Evolutionary conservation across 2,329 filamentous ascomycete genomes (phyloP).

Genomic region (Monosporascus sp.): DNA sequence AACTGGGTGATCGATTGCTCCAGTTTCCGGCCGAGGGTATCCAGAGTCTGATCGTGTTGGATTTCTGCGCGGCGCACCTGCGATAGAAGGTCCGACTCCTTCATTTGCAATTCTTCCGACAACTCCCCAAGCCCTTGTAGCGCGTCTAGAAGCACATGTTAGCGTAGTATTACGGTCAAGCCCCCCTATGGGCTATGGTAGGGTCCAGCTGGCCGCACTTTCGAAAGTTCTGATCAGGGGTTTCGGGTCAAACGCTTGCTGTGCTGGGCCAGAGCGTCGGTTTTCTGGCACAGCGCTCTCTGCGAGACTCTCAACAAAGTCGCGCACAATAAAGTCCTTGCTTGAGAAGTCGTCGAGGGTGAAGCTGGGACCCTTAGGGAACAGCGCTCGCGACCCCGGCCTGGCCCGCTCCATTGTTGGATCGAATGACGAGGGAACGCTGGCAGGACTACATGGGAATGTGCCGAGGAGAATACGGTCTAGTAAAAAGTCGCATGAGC

Average conservation of each 20-base stretch:
- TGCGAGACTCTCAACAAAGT: conserved; percentile 91
- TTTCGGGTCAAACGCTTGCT: conserved; percentile 81
- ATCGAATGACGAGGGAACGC: conserved; percentile 13
- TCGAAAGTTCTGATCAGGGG: conserved; percentile 95
- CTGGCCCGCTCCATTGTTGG: conserved; percentile 34
- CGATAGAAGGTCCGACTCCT: conserved; percentile 84
- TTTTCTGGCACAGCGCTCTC: conserved; percentile 75
- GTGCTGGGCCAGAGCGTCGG: conserved; percentile 66
- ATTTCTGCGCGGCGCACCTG: conserved; percentile 87
- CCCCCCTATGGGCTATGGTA: background rate
- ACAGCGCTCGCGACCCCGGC: conserved; percentile 59
- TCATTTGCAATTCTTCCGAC: conserved; percentile 79
- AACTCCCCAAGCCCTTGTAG: conserved; percentile 64
- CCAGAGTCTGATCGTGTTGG: conserved; percentile 87
- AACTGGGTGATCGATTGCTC: conserved; percentile 91
- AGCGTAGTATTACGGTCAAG: conserved; percentile 12
- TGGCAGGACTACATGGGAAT: conserved; percentile 15
- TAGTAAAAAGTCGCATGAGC: background rate
- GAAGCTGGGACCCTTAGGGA: conserved; percentile 75
- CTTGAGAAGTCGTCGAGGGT: conserved; percentile 82
- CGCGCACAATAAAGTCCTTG: conserved; percentile 94
- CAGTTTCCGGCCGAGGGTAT: conserved; percentile 80
- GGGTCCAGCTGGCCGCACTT: conserved; percentile 36
- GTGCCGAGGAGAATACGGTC: background rate
- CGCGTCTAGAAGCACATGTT: conserved; percentile 40